A percentile compares a stretch with the other conserved stretches of the same genome.
Evolutionary conservation across 2,329 filamentous ascomycete genomes (phyloP).

Genomic region (Magnaporthales sp.): DNA sequence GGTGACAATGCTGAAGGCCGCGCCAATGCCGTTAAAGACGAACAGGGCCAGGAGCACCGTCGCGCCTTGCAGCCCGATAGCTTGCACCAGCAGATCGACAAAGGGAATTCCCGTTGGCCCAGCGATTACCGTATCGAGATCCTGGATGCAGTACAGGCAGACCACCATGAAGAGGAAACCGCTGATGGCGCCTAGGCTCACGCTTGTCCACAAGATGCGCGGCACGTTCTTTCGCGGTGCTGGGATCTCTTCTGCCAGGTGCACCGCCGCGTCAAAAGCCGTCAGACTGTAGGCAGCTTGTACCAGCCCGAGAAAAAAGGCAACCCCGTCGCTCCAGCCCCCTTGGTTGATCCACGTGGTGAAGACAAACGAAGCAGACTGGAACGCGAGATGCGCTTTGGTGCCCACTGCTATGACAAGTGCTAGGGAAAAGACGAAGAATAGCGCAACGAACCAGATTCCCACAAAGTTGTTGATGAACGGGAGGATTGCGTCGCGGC

Average conservation of each 20-base stretch:
- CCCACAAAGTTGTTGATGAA: constrained; percentile 50
- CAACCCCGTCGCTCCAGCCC: background rate
- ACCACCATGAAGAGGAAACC: background rate
- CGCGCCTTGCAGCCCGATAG: background rate
- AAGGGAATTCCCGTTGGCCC: background rate
- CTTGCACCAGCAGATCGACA: background rate
- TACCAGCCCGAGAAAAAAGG: constrained; percentile 35
- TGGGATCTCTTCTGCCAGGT: constrained; percentile 54
- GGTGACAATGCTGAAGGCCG: background rate
- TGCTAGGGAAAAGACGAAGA: constrained; percentile 5
- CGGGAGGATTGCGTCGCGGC: constrained; percentile 35
- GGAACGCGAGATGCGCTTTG: background rate
- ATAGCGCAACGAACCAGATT: constrained; percentile 21
- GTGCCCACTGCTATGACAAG: background rate
- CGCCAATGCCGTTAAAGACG: background rate
- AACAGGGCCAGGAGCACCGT: background rate
- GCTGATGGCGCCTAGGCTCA: background rate
- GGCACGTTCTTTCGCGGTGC: constrained; percentile 49
- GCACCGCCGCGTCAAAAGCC: constrained; percentile 43
- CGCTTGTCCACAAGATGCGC: constrained; percentile 43
- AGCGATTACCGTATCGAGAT: background rate
- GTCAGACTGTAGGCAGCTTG: constrained; percentile 42
- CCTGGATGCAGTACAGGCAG: background rate
- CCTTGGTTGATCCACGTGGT: background rate
- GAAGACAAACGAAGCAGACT: background rate